Base-by-base conservation (phyloP, 441 rosid genomes). In the Pelargonium australe region DNA sequence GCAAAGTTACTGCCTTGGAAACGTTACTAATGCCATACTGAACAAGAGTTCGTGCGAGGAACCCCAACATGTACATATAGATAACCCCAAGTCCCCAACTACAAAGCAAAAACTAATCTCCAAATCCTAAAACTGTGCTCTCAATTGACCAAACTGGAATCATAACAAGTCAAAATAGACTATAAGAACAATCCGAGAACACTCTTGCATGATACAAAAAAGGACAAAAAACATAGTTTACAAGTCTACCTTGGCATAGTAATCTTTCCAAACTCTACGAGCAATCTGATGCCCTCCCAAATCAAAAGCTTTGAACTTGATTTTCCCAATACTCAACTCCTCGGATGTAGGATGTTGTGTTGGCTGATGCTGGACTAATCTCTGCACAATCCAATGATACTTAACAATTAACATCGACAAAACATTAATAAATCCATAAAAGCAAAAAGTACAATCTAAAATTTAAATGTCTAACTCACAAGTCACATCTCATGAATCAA, bases 351-450 rank as follows among this genome's bases (percentile, higher is more conserved):
- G 58, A 51, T 51, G 16, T 12, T 51, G 58, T 51, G 58, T 51
- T 51, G 58, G 58, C 58, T 51, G 58, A 51, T 51, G 58, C 58
- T 51, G 58, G 58, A 51, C 58, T 51, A 51, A n/a, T n/a, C 58
- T 51, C 58, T 51, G 58, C 8, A 51, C 58, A 51, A 51, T 51
- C 58, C 58, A 51, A 16, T 51, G n/a, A 51, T 6, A 37, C 7
- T 5, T 7, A 37, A 37, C 41, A 37, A 37, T 37, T 37, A 37
- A 37, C 41, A 37, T 37, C 7, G 8, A 37, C 8, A 37, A 37
- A 5, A 37, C 41, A 37, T 37, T 0, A 5, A 37, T 37, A 37
- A 37, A 5, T 37, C 7, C 7, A 37, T 37, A 37, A 37, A 6
- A 37, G 7, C 41, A 37, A 45, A 45, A 45, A 45, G 12, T 7